Conservation (phyloP, 768 basidiomycete species). For the Lentinula raphanica region DNA sequence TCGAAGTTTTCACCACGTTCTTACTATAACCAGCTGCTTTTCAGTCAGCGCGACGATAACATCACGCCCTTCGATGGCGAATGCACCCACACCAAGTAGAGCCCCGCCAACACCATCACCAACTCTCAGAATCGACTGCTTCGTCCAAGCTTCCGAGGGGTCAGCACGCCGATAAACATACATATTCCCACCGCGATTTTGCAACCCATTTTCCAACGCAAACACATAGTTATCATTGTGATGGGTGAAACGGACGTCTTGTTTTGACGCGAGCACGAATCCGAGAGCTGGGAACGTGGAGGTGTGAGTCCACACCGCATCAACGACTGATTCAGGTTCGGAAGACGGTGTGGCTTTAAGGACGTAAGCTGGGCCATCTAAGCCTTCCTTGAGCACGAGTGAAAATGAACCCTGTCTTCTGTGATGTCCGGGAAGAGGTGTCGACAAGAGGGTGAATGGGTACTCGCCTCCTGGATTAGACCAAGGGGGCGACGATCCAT, state of each 20-base stretch:
- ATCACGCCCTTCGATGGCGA: constrained; percentile 29
- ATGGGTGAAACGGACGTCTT: constrained; percentile 82
- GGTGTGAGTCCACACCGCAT: constrained; percentile 61
- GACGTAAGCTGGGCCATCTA: constrained; percentile 66
- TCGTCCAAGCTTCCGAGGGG: constrained; percentile 55
- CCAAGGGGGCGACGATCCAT: constrained; percentile 45
- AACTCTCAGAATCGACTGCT: constrained; percentile 77
- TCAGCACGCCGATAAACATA: constrained; percentile 73
- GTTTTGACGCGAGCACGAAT: constrained; percentile 92
- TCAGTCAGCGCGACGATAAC: constrained; percentile 74
- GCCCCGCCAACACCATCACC: constrained; percentile 67
- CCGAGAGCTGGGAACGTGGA: constrained; percentile 87
- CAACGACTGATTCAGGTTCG: neutral
- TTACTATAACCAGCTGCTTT: constrained; percentile 62
- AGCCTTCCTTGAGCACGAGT: constrained; percentile 62
- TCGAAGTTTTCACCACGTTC: constrained; percentile 8
- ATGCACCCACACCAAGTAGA: constrained; percentile 67
- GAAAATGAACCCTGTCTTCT: constrained; percentile 23
- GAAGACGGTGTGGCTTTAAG: constrained; percentile 3
- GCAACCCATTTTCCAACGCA: constrained; percentile 78
- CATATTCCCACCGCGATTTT: constrained; percentile 70
- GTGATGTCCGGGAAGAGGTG: constrained; percentile 54
- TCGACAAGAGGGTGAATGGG: constrained; percentile 59
- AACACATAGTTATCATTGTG: constrained; percentile 61
- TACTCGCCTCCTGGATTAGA: constrained; percentile 24